Evolutionary conservation across 2,329 filamentous ascomycete genomes (phyloP), one percentile per base, ranked within the genome.

Genomic region (Fusarium pseudograminearum): DNA sequence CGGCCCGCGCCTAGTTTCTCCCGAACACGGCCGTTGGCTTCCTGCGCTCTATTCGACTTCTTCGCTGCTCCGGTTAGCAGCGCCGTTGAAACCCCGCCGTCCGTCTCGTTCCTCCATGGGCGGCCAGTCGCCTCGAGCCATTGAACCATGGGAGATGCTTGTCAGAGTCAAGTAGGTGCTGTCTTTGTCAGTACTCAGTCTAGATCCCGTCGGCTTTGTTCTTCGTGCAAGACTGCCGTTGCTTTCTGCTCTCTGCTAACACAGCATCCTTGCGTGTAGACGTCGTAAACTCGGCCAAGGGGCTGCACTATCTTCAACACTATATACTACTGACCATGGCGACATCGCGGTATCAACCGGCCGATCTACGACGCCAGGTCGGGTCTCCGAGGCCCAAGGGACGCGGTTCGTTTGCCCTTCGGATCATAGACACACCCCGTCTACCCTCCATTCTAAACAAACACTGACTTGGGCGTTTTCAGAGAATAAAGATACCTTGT

Each of bases 401-500:
- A 72, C 84, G 85, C 79, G 85, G 85, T 86, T 78, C 73, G 84
- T 80, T 41, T 41, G 24, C 61, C 64, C 46, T 57, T 56, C 47
- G 45, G 40, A 61, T 56, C 50, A 47, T 22, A 44, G 44, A 54
- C 52, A 52, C 44, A 33, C 42, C 55, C 47, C 46, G 33, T 60
- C 26, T 31, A n/a, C n/a, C 31, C 45, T n/a, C 45, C 53, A 54
- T 22, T 60, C 47, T 46, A 30, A 28, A 52, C 55, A 30, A 44
- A 44, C 52, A 47, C 65, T 73, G 57, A 70, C 62, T 57, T 48
- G 45, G 47, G 38, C 60, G 53, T 20, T 41, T 9, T 30, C 71
- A 91, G 91, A 93, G 82, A 92, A 92, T 79, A 97, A 95, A 82
- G 94, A 97, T 78, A 97, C 93, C 9, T 87, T 95, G 60, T 98